Evolutionary conservation across 495 filamentous ascomycete genomes (phyloP).

Genomic region (Xylaria flabelliformis): DNA sequence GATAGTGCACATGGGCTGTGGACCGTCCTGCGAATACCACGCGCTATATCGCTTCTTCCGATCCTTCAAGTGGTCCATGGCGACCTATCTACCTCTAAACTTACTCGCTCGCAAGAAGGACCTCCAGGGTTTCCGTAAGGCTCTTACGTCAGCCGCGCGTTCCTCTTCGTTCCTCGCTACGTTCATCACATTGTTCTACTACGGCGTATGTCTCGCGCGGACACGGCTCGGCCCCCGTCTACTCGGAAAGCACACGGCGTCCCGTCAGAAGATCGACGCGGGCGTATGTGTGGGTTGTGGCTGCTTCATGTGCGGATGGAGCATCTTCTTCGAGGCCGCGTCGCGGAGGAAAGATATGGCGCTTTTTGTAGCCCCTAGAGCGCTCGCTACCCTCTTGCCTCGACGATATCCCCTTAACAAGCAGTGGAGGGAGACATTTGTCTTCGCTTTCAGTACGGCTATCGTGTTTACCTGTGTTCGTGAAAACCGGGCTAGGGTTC

Average conservation of each 20-base stretch:
- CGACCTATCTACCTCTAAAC: conserved; percentile 83
- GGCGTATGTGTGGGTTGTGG: conserved; percentile 78
- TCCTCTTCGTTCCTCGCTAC: conserved; percentile 84
- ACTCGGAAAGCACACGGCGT: conserved; percentile 55
- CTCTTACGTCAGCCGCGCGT: conserved; percentile 66
- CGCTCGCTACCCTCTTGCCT: conserved; percentile 78
- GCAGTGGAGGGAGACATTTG: conserved; percentile 76
- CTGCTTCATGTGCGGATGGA: conserved; percentile 85
- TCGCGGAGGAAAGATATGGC: conserved; percentile 77
- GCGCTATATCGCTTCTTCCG: conserved; percentile 71
- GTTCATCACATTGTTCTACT: conserved; percentile 86
- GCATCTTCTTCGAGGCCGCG: conserved; percentile 75
- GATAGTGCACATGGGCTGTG: conserved; percentile 83
- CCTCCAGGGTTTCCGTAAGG: conserved; percentile 46
- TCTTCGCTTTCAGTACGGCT: conserved; percentile 76
- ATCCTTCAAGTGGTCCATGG: conserved; percentile 76
- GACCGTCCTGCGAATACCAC: conserved; percentile 79
- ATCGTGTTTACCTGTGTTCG: conserved; percentile 74
- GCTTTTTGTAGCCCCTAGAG: conserved; percentile 85
- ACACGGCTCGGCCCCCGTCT: conserved; percentile 79
- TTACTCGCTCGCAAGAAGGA: conserved; percentile 65
- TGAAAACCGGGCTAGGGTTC: conserved; percentile 69
- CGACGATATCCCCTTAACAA: conserved; percentile 71
- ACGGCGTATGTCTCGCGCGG: conserved; percentile 82
- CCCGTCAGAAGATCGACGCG: conserved; percentile 54